Conservation (phyloP, 2,329 filamentous ascomycete genomes). For the Hymenoscyphus infarciens region DNA sequence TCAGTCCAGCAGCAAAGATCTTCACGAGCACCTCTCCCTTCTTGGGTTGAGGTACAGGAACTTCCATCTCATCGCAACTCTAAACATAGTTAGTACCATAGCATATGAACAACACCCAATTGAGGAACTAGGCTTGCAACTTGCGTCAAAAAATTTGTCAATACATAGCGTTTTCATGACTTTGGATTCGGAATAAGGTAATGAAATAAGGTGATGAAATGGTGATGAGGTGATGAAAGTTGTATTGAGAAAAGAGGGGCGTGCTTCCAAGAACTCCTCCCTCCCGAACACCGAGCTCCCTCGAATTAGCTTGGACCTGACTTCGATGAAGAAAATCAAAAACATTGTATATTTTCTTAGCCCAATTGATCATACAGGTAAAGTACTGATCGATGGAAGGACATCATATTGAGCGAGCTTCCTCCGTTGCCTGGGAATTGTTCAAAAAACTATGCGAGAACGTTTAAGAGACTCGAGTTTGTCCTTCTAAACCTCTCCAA, state of each 20-base stretch:
- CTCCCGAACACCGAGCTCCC: not conserved
- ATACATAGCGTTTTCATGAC: not conserved
- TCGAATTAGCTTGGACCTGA: not conserved
- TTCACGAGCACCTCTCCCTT: slow-evolving; percentile 42
- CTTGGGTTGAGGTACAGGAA: slow-evolving; percentile 36
- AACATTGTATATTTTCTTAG: too few relatives aligned
- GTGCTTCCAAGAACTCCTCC: not conserved
- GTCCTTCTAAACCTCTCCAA: too few relatives aligned
- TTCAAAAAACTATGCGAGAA: too few relatives aligned
- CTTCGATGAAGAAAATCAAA: not conserved
- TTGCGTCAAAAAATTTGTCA: not conserved
- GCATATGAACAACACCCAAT: not conserved
- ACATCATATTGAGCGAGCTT: too few relatives aligned
- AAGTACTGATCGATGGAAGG: too few relatives aligned
- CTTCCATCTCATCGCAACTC: slow-evolving; percentile 33
- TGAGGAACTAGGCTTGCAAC: not conserved
- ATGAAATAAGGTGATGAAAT: not conserved
- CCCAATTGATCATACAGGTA: too few relatives aligned
- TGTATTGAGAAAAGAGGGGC: not conserved
- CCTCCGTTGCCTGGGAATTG: too few relatives aligned
- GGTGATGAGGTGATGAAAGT: not conserved
- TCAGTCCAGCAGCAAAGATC: slow-evolving; percentile 53
- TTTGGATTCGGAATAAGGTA: not conserved
- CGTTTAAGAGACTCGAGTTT: too few relatives aligned
- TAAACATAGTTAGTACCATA: slow-evolving; percentile 24